Evolutionary conservation across 2,329 filamentous ascomycete genomes (phyloP).

Genomic region (Onygenales sp.): DNA sequence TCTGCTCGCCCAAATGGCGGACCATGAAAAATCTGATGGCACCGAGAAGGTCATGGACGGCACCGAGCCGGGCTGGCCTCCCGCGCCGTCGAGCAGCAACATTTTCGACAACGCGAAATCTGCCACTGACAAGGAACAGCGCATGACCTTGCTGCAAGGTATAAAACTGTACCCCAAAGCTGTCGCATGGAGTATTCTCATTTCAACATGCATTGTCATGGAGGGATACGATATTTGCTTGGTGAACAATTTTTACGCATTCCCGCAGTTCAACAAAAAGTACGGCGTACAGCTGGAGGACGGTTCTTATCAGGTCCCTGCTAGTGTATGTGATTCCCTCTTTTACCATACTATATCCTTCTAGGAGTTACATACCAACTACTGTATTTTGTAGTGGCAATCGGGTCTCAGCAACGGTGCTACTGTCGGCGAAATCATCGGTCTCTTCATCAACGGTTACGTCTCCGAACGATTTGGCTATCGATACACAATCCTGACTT

Average conservation of each 20-base stretch:
- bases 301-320: slow-evolving; percentile 31
- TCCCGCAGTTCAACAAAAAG: slow-evolving; percentile 31
- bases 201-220: slow-evolving; percentile 88
- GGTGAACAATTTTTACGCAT: slow-evolving; percentile 67
- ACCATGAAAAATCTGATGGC: background rate
- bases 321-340: slow-evolving; percentile 20
- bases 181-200: slow-evolving; percentile 70
- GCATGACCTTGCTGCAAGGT: slow-evolving; percentile 66
- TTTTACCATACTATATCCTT: background rate
- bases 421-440: slow-evolving; percentile 39
- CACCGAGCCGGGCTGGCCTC: background rate
- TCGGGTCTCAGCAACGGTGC: slow-evolving; percentile 36
- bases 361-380: background rate
- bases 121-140: slow-evolving; percentile 42
- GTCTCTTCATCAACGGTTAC: slow-evolving; percentile 43
- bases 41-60: background rate
- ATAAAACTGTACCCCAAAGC: slow-evolving; percentile 80
- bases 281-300: slow-evolving; percentile 26
- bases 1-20: background rate
- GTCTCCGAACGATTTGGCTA: slow-evolving; percentile 45
- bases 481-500: slow-evolving; percentile 41
- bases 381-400: slow-evolving; percentile 29
- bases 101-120: slow-evolving; percentile 33
- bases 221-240: slow-evolving; percentile 79
- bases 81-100: slow-evolving; percentile 6